Evolutionary conservation across 257 asterid species (phyloP).

Genomic region (Buddleja alternifolia): DNA sequence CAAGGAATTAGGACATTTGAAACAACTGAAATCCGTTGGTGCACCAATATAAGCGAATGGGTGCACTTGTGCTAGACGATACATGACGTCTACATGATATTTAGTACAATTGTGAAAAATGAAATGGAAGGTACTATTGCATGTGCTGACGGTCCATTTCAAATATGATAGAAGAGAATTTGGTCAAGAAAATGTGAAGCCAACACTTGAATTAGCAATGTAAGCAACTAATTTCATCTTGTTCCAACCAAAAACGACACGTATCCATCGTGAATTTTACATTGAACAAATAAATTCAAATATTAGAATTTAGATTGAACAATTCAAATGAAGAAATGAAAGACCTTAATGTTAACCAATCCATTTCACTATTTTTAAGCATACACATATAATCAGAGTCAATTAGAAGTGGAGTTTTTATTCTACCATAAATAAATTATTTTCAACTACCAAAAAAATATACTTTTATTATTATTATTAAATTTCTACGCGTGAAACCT

Average conservation of each 20-base stretch:
- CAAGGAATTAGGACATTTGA: background rate
- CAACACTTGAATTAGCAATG: background rate
- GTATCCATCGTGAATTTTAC: background rate
- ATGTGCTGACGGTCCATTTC: background rate
- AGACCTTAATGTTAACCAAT: constrained; percentile 1
- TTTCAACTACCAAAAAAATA: too few relatives aligned
- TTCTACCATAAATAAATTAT: too few relatives aligned
- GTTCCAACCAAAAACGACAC: background rate
- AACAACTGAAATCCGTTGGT: too few relatives aligned
- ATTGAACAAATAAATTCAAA: background rate
- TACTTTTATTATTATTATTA: too few relatives aligned
- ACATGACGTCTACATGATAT: too few relatives aligned
- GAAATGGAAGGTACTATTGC: too few relatives aligned
- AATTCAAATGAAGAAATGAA: constrained; percentile 4
- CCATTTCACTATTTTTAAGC: background rate
- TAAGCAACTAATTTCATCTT: background rate
- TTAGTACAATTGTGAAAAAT: too few relatives aligned
- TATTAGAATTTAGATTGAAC: background rate
- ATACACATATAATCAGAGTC: background rate
- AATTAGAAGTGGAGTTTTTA: too few relatives aligned
- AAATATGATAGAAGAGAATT: background rate
- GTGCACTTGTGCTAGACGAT: too few relatives aligned
- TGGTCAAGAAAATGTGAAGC: too few relatives aligned
- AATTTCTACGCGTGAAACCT: too few relatives aligned
- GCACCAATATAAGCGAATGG: too few relatives aligned